Base-by-base conservation (phyloP, 2,329 filamentous ascomycete species). In the Colletotrichum plurivorum region DNA sequence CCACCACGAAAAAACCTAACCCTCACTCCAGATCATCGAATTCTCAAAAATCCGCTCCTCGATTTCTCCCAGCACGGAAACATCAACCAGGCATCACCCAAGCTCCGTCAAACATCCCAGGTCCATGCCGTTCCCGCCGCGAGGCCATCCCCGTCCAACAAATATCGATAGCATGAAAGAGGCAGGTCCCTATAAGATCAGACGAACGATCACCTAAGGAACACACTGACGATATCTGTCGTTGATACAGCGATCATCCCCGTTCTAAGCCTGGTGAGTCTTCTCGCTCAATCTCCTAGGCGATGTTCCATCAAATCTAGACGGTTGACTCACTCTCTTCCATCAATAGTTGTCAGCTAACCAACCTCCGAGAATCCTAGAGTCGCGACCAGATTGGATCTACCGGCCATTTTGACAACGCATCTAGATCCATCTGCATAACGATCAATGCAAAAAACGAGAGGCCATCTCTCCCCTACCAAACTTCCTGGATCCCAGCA, bases 371-470 rank as follows among this genome's bases (percentile, higher is more conserved):
- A 7, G 3, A 18, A 10, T 4, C 18, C 45, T 16, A 46, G 5
- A 46, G 18, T 2, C 16, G 4, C 2, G 16, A 7, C 13, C 45
- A 18, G 31, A 46, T 46, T 46, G 45, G 16, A 46, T n/a, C 45
- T 12, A 6, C 9, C 13, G 16, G 45, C 45, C 18, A 49, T n/a
- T 13, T 15, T 45, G 57, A 45, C 57, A 51, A 41, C 46, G 22
- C 13, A 51, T n/a, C 27, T 8, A 20, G 12, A 9, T 10, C 49
- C 60, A 36, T 18, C 31, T 18, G 60, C 60, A 63, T 63, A 22
- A 56, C 25, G n/a, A 15, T 63, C 60, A 63, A 63, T 63, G 60
- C 51, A n/a, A 18, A 5, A 36, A 36, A 36, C 8, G 10, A 10
- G 10, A 10, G 10, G 31, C 31, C 31, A 4, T 36, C 10, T 10